phyloP scores from a whole-genome alignment of 1,284 basidiomycete genomes.

The Naganishia albida region DNA sequence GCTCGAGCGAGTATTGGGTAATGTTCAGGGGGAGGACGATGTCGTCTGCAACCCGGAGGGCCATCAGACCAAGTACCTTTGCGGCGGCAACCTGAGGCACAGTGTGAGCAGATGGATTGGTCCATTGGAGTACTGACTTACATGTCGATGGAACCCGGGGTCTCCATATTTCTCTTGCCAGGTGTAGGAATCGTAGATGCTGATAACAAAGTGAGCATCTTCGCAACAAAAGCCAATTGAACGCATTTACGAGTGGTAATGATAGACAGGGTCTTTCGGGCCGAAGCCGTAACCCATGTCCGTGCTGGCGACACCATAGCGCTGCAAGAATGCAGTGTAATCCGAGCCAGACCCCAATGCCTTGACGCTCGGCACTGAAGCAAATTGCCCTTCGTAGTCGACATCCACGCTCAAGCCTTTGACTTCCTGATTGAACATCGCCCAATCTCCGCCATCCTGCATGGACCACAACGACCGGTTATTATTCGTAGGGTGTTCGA shows the following conservation, averaged over 20 bases:
- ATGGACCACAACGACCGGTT: conserved; percentile 51
- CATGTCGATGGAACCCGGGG: conserved; percentile 72
- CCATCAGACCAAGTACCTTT: conserved; percentile 65
- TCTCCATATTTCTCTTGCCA: conserved; percentile 73
- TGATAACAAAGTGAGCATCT: neutral
- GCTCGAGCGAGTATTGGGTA: conserved; percentile 69
- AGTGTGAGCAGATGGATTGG: conserved; percentile 28
- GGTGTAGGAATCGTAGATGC: conserved; percentile 70
- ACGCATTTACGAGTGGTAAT: conserved; percentile 64
- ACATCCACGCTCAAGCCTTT: conserved; percentile 8
- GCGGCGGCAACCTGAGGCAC: conserved; percentile 62
- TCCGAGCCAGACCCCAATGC: conserved; percentile 60
- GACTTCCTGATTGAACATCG: conserved; percentile 31
- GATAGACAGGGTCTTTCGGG: conserved; percentile 66
- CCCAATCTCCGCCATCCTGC: conserved; percentile 47
- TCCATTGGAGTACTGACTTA: conserved; percentile 42
- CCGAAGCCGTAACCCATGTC: conserved; percentile 59
- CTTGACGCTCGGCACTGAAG: neutral
- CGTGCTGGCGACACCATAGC: conserved; percentile 57
- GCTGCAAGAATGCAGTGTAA: conserved; percentile 71
- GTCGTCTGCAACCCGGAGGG: conserved; percentile 65
- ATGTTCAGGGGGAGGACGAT: conserved; percentile 70
- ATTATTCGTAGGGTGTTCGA: conserved; percentile 60
- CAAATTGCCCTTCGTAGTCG: conserved; percentile 10
- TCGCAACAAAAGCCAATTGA: neutral